Conservation (phyloP, 225 moss, liverwort and hornwort genomes). For the Polytrichum formosum region DNA sequence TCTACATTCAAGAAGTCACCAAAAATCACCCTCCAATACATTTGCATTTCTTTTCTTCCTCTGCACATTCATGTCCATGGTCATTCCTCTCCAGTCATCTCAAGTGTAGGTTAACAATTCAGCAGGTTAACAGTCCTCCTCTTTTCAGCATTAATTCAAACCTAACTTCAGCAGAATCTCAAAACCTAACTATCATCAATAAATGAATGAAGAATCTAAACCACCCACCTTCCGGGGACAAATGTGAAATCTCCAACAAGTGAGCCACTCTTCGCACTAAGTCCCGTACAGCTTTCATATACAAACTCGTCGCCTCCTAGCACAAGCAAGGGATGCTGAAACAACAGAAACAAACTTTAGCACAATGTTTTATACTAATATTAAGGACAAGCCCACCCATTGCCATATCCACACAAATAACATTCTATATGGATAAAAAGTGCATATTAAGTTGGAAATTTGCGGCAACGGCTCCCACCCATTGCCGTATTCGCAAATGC, state of each 20-base stretch:
- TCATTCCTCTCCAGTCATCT: not conserved
- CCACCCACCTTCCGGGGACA: slow-evolving; percentile 70
- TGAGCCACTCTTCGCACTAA: slow-evolving; percentile 55
- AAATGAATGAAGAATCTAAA: not conserved
- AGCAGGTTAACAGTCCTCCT: not conserved
- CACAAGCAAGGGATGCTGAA: slow-evolving; percentile 61
- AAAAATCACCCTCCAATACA: not conserved
- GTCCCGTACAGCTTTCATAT: slow-evolving; percentile 73
- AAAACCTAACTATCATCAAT: not conserved
- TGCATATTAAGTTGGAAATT: no score
- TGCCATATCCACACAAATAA: no score
- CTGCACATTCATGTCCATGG: not conserved
- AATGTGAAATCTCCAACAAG: slow-evolving; percentile 90
- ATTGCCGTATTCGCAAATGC: no score
- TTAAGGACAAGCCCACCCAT: not conserved
- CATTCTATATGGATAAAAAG: no score
- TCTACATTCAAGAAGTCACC: not conserved
- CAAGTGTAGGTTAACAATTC: not conserved
- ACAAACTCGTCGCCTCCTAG: slow-evolving; percentile 61
- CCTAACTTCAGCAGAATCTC: not conserved
- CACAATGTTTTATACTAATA: not conserved
- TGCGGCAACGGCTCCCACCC: no score
- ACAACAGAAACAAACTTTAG: slow-evolving; percentile 18
- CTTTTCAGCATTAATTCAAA: not conserved
- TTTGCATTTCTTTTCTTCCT: not conserved